Evolutionary conservation across 306 rosid genomes (phyloP).

Genomic region (Cicer judaicum): DNA sequence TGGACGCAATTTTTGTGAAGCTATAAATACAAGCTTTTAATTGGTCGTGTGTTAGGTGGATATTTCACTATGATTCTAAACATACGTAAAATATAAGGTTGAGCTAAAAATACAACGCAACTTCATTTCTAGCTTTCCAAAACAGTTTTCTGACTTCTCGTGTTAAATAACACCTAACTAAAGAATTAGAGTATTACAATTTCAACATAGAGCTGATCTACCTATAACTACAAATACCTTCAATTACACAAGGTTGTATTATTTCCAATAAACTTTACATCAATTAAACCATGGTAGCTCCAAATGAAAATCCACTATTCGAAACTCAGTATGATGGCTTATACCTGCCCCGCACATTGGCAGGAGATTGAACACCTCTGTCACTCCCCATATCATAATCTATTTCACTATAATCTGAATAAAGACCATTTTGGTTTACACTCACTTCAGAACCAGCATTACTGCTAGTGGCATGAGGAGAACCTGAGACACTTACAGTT

Average conservation of each 20-base stretch:
- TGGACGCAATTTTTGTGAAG: too few species aligned
- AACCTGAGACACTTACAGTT: constrained; percentile 73
- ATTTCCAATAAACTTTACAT: constrained; percentile 64
- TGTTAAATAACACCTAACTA: constrained; percentile 35
- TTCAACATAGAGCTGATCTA: constrained; percentile 48
- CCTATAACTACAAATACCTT: constrained; percentile 54
- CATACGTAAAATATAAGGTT: neutral
- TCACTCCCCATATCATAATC: constrained; percentile 80
- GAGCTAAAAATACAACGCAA: constrained; percentile 36
- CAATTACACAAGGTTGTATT: constrained; percentile 51
- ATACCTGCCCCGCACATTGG: constrained; percentile 65
- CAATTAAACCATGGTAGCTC: constrained; percentile 52
- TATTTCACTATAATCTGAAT: constrained; percentile 71
- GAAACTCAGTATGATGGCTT: constrained; percentile 42
- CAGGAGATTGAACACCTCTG: constrained; percentile 76
- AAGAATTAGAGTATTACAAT: constrained; percentile 37
- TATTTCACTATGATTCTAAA: neutral
- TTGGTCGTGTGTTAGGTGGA: neutral
- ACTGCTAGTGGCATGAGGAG: constrained; percentile 97
- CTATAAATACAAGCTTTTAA: neutral
- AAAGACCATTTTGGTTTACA: constrained; percentile 84
- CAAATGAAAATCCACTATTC: constrained; percentile 46
- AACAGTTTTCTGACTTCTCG: constrained; percentile 16
- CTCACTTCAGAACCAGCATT: constrained; percentile 95
- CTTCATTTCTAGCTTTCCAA: constrained; percentile 21